A percentile compares a stretch with the other conserved stretches of the same genome.
Conservation (phyloP, 345 rosid genomes). For the Acer yangbiense region DNA sequence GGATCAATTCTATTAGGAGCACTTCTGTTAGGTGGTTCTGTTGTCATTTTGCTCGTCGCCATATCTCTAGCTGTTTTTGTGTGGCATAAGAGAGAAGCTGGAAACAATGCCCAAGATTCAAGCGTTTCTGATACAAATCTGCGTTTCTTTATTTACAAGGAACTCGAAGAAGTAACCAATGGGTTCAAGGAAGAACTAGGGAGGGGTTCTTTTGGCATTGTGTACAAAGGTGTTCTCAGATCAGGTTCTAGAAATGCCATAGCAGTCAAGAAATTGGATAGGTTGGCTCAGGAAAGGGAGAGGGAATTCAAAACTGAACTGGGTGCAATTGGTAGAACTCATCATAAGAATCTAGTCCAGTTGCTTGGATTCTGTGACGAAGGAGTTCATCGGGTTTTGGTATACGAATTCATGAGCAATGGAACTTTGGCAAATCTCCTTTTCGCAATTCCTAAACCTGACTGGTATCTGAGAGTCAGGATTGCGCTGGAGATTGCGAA, state of each 20-base stretch:
- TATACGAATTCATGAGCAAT: slow-evolving; percentile 29
- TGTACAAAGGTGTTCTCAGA: slow-evolving; percentile 31
- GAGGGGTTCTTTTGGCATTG: slow-evolving; percentile 39
- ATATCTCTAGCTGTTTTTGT: neutral
- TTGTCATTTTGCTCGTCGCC: slow-evolving; percentile 10
- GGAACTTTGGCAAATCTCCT: slow-evolving; percentile 24
- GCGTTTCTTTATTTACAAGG: slow-evolving; percentile 23
- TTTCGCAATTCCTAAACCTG: slow-evolving; percentile 15
- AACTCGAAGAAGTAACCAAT: slow-evolving; percentile 28
- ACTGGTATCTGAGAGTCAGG: slow-evolving; percentile 27
- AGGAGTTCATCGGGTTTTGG: slow-evolving; percentile 22
- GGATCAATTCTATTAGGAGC: slow-evolving; percentile 9
- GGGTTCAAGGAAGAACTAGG: slow-evolving; percentile 36
- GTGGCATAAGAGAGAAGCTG: neutral
- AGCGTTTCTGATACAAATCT: slow-evolving; percentile 16
- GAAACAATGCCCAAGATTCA: neutral
- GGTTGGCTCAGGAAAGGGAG: slow-evolving; percentile 23
- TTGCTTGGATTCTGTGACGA: slow-evolving; percentile 30
- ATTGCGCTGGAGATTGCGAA: slow-evolving; percentile 25
- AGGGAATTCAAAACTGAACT: slow-evolving; percentile 35
- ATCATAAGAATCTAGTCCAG: slow-evolving; percentile 29
- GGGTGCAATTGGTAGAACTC: slow-evolving; percentile 30
- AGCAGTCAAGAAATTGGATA: slow-evolving; percentile 33
- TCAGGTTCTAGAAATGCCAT: slow-evolving; percentile 11
- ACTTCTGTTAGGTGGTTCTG: slow-evolving; percentile 22